Evolutionary conservation across 495 filamentous ascomycete genomes (phyloP), one percentile per base, ranked within the genome.

Genomic region (Xylaria nigripes): DNA sequence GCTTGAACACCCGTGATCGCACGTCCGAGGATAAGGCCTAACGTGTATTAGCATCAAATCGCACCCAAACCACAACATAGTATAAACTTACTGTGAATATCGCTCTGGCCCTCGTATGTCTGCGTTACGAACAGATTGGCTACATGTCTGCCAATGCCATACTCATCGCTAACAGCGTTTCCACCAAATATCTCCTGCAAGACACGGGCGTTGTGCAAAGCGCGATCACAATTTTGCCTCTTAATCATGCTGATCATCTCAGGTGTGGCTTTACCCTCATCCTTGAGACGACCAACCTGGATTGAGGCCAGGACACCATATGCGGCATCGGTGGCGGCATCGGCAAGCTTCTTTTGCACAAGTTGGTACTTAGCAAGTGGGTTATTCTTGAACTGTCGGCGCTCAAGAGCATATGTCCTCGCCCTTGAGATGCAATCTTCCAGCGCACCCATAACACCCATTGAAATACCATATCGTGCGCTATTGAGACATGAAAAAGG

Each of bases 221-320:
- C 91, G 34, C 86, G 79, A 69, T 98, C 93, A 72, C 94, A 97
- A 68, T 98, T 98, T 74, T 97, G 91, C 58, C 93, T 79, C 76
- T 98, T 98, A 63, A 96, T 84, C 89, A 98, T 94, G 38, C 86
- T 91, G 62, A 98, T 94, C 94, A 96, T 96, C 72, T 98, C 94
- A 8, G 93, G 92, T 2, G 87, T 83, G 22, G 79, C 78, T 69
- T 89, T 86, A 15, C 91, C 90, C 63, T 87, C 81, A 64, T 97
- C 93, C 76, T 96, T 96, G 15, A 98, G 78, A 56, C 94, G 74
- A 38, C 92, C 93, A 41, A 96, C 91, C 68, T 98, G 93, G 36
- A 85, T 80, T 0, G 88, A 84, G 4, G 92, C 93, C 42, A 95
- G 66, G 9, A 86, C 86, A 4, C 93, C 93, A 65, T 87, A 98